Evolutionary conservation across 805 yeast genomes (phyloP), one percentile per base, ranked within the genome.

Genomic region (Candida berthetii): DNA sequence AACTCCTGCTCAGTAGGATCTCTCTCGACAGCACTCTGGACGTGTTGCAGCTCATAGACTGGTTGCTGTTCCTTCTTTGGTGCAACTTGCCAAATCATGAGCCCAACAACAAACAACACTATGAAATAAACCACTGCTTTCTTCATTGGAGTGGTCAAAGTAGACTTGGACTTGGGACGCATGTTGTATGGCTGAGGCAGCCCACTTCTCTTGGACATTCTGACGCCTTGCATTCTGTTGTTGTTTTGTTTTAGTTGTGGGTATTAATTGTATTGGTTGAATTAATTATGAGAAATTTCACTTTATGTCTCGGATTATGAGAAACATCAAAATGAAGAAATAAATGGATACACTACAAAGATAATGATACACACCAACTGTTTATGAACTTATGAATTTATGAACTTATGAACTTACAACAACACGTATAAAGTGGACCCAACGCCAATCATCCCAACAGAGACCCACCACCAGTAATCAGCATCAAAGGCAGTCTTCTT

Each of bases 381-480:
- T n/a, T n/a, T n/a, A n/a, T n/a, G n/a, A n/a, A n/a, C n/a, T n/a
- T n/a, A n/a, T n/a, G n/a, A n/a, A n/a, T n/a, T n/a, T n/a, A n/a
- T n/a, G n/a, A n/a, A n/a, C n/a, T n/a, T n/a, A n/a, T n/a, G n/a
- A n/a, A n/a, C n/a, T 27, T 10, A 27, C 29, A 47, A 13, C 58
- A 61, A 36, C 43, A 52, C 44, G 46, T 52, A 52, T n/a, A 41
- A 36, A 8, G 46, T 39, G 13, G 75, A 66, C 15, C 68, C 68
- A 2, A 61, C 52, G 5, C 71, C 71, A 44, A 73, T 58, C 31
- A 50, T 22, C 1, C 66, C 75, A n/a, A 71, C 68, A 4, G 79
- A 70, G 15, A 62, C 43, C 72, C 79, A 80, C 84, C 84, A 79
- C 66, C 73, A 68, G 32, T 60, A 54, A 43, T 76, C 77, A 48